Conservation (phyloP, 352 stramenopile genomes). For the Globisporangium cederbergense region DNA sequence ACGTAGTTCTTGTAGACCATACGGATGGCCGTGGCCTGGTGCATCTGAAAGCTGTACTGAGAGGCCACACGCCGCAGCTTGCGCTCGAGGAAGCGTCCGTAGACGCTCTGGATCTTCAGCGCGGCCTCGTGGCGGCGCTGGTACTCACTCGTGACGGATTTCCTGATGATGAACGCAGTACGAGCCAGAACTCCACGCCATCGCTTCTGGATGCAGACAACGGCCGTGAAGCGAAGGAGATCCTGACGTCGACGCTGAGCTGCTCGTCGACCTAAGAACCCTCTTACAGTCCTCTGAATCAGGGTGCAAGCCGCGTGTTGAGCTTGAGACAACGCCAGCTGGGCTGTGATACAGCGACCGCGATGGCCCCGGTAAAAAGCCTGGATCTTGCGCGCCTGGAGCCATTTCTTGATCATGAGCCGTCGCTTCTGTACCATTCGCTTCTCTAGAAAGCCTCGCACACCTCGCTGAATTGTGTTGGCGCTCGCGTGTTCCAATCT, state of each 20-base stretch:
- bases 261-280: slow-evolving; percentile 18
- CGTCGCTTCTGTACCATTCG: background rate
- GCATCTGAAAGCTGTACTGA: slow-evolving; percentile 11
- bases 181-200: slow-evolving; percentile 30
- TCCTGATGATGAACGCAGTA: background rate
- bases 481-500: slow-evolving; percentile 19
- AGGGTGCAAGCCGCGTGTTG: slow-evolving; percentile 14
- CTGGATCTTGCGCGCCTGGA: slow-evolving; percentile 41
- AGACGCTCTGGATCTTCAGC: slow-evolving; percentile 37
- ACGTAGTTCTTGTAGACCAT: slow-evolving; percentile 56
- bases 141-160: background rate
- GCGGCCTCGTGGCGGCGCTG: slow-evolving; percentile 31
- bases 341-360: slow-evolving; percentile 17
- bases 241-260: slow-evolving; percentile 20
- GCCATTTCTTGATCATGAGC: slow-evolving; percentile 27
- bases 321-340: background rate
- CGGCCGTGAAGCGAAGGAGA: background rate
- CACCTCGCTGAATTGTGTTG: slow-evolving; percentile 30
- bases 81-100: slow-evolving; percentile 21
- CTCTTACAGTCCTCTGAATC: slow-evolving; percentile 23
- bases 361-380: slow-evolving; percentile 32
- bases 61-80: slow-evolving; percentile 22
- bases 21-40: slow-evolving; percentile 33
- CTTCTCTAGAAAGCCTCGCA: slow-evolving; percentile 26
- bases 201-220: slow-evolving; percentile 20